Conservation (phyloP, 2,329 filamentous ascomycete genomes). For the Neopestalotiopsis sp. region DNA sequence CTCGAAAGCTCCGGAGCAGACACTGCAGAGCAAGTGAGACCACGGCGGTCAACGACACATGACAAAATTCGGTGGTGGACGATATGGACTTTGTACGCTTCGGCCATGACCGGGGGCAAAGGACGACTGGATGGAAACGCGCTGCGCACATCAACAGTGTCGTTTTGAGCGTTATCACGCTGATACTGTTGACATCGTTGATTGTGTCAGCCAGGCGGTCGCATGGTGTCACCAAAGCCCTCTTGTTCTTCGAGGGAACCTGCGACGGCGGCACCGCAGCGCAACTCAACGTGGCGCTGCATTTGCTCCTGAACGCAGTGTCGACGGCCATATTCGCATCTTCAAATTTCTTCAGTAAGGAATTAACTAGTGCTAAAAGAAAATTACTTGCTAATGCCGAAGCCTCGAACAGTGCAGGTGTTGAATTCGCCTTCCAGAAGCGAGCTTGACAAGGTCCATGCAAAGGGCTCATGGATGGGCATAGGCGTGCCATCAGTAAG, state of each 20-base stretch:
- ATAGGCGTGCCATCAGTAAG: slow-evolving; percentile 47
- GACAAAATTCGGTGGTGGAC: background rate
- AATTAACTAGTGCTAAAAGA: background rate
- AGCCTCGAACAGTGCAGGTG: slow-evolving; percentile 21
- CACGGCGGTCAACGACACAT: background rate
- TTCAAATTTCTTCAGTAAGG: slow-evolving; percentile 25
- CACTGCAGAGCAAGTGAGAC: background rate
- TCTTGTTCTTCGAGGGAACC: slow-evolving; percentile 16
- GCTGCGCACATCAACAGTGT: slow-evolving; percentile 5
- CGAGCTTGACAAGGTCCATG: slow-evolving; percentile 46
- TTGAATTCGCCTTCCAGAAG: slow-evolving; percentile 23
- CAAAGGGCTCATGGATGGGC: slow-evolving; percentile 42
- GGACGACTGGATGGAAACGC: background rate
- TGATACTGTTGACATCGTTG: background rate
- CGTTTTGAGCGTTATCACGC: background rate
- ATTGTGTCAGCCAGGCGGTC: background rate
- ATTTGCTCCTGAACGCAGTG: slow-evolving; percentile 19
- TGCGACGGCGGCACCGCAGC: background rate
- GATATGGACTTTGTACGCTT: background rate
- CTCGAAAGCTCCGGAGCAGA: background rate
- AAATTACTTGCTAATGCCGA: background rate
- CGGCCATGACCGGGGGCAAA: background rate
- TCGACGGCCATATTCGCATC: slow-evolving; percentile 21
- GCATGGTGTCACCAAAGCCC: slow-evolving; percentile 2
- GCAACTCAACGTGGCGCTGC: slow-evolving; percentile 16